Percentiles rank a stretch among this genome's conserved stretches.
These are phyloP conservation scores for Miscanthus lutarioriparius DNA, from an alignment of 176 grass and related monocot species.

Conservation along the genomic window DNA sequence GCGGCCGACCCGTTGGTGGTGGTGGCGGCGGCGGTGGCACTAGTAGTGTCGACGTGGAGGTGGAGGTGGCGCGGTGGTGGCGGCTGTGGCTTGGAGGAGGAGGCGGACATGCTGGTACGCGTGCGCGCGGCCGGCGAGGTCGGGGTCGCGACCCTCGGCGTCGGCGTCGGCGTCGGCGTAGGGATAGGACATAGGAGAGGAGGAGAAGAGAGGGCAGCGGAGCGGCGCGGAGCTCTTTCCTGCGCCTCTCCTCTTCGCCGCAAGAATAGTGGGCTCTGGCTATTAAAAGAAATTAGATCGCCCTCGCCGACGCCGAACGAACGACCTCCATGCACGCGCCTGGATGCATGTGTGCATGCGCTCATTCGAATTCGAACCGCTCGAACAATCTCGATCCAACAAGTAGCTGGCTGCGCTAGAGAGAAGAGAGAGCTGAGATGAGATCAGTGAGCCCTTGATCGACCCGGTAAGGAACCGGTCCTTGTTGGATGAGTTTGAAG, in stretches of 20 bases:
- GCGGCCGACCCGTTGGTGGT: not conserved
- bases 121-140: constrained; percentile 30
- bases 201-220: not conserved
- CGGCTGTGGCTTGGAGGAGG: constrained; percentile 8
- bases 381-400: not conserved
- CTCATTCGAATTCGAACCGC: not conserved
- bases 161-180: constrained; percentile 31
- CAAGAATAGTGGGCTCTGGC: not conserved
- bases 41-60: not conserved
- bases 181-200: constrained; percentile 34
- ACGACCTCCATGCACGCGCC: not conserved
- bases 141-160: not conserved
- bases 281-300: not conserved
- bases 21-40: not conserved
- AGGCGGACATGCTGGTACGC: constrained; percentile 9
- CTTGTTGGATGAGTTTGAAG: not conserved
- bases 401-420: not conserved
- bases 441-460: not conserved
- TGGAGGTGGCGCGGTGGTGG: not conserved
- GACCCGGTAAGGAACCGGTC: not conserved
- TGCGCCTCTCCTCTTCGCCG: not conserved
- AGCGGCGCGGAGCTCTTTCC: not conserved
- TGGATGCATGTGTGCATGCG: not conserved
- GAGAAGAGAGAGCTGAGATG: not conserved
- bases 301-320: not conserved